Conservation (phyloP, 768 basidiomycete species). For the Tylopilus sp. region DNA sequence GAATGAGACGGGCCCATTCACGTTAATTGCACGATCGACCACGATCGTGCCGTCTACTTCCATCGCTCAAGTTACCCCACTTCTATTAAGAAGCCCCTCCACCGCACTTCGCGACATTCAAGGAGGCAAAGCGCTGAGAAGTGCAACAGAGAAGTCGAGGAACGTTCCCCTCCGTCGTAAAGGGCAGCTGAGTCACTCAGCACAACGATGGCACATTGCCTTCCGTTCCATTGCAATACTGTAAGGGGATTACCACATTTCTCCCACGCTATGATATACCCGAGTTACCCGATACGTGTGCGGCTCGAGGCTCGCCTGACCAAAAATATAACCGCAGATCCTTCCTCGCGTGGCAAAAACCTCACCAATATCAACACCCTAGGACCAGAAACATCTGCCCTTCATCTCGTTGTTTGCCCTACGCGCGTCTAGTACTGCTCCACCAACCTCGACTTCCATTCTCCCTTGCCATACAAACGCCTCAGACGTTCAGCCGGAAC, state of each 20-base stretch:
- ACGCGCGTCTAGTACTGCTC: neutral
- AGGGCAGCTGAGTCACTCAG: neutral
- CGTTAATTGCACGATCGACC: neutral
- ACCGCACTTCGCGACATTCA: neutral
- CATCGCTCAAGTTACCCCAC: neutral
- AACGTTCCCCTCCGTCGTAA: neutral
- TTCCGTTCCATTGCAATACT: slow-evolving; percentile 4
- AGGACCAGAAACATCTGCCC: neutral
- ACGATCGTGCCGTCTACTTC: neutral
- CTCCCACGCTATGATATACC: neutral
- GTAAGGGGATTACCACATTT: too few relatives aligned
- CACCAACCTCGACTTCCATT: slow-evolving; percentile 11
- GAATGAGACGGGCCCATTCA: neutral
- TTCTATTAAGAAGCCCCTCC: slow-evolving; percentile 7
- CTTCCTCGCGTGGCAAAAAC: neutral
- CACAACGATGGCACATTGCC: neutral
- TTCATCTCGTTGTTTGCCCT: neutral
- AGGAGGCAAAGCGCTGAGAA: too few relatives aligned
- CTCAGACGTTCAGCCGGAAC: neutral
- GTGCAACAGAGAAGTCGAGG: too few relatives aligned
- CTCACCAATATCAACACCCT: neutral
- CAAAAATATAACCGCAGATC: neutral
- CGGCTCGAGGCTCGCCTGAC: slow-evolving; percentile 4
- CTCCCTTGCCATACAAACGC: slow-evolving; percentile 5
- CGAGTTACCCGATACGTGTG: neutral